These are phyloP conservation scores for Gnomoniopsis smithogilvyi DNA, from an alignment of 2,329 filamentous ascomycete species.

Conservation along the genomic window DNA sequence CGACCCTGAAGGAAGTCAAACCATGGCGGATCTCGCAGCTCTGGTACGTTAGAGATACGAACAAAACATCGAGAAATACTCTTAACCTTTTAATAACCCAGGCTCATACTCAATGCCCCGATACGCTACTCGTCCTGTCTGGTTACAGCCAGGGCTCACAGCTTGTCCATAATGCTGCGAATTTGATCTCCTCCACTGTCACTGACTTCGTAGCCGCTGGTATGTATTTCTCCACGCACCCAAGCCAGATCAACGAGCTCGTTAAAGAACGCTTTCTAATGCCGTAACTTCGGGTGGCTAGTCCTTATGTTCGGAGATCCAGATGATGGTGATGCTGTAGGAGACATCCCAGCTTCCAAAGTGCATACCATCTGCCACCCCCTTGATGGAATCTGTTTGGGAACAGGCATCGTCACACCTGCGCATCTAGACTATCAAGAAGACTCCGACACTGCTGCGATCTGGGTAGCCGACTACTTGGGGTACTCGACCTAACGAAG, in stretches of 20 bases:
- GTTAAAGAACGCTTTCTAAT: neutral
- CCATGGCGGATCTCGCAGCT: slow-evolving; percentile 13
- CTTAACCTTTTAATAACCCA: neutral
- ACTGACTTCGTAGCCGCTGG: slow-evolving; percentile 19
- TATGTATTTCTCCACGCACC: neutral
- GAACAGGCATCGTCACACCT: slow-evolving; percentile 1
- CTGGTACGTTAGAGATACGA: neutral
- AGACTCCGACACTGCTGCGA: slow-evolving; percentile 7
- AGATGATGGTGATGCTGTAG: slow-evolving; percentile 16
- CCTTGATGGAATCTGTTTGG: slow-evolving; percentile 18
- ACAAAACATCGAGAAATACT: neutral
- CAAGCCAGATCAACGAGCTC: neutral
- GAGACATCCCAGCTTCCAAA: slow-evolving; percentile 9
- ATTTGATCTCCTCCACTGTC: slow-evolving; percentile 17
- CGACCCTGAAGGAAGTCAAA: slow-evolving; percentile 19
- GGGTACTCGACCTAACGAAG: slow-evolving; percentile 4
- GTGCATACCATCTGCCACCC: slow-evolving; percentile 19
- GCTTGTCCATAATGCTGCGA: slow-evolving; percentile 27
- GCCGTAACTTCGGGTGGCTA: neutral
- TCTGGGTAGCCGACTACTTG: slow-evolving; percentile 7
- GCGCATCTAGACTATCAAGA: slow-evolving; percentile 16
- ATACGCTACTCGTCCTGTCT: slow-evolving; percentile 38
- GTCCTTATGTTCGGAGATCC: slow-evolving; percentile 28
- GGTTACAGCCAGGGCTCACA: slow-evolving; percentile 34
- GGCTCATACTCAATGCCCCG: slow-evolving; percentile 29